Evolutionary conservation across 257 asterid genomes (phyloP).

Genomic region (Fraxinus excelsior): DNA sequence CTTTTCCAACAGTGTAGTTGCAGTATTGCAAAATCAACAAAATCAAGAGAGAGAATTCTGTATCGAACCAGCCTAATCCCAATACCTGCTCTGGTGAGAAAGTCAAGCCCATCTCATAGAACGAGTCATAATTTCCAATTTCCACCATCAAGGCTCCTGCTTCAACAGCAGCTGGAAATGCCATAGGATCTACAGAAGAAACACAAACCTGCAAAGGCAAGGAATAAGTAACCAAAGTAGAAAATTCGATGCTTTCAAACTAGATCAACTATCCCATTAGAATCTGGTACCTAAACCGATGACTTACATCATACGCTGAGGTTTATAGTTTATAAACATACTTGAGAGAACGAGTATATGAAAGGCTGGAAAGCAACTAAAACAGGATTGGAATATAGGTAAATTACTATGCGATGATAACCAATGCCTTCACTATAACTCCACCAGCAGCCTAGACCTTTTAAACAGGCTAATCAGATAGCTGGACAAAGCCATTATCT

Average conservation of each 20-base stretch:
- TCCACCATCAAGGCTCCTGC: conserved; percentile 95
- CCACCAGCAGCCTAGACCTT: too few species aligned
- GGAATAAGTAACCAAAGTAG: not conserved
- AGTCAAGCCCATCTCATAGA: conserved; percentile 72
- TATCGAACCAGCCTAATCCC: not conserved
- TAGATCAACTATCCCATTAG: not conserved
- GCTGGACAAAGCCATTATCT: not conserved
- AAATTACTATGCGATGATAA: not conserved
- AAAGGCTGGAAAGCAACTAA: not conserved
- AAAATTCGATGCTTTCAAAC: not conserved
- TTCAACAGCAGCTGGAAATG: conserved; percentile 83
- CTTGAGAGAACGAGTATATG: not conserved
- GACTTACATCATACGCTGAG: not conserved
- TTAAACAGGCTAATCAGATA: too few species aligned
- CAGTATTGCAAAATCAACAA: not conserved
- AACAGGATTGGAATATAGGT: not conserved
- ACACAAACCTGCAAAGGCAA: conserved; percentile 67
- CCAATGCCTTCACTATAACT: not conserved
- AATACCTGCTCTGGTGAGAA: conserved; percentile 82
- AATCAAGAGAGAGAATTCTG: not conserved
- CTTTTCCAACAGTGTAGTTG: not conserved
- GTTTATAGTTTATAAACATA: not conserved
- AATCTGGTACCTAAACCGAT: not conserved
- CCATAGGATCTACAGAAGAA: conserved; percentile 82
- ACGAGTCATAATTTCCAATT: conserved; percentile 87